These are phyloP conservation scores for Martiniozyma abietophila DNA, from an alignment of 805 yeast species.

Conservation along the genomic window DNA sequence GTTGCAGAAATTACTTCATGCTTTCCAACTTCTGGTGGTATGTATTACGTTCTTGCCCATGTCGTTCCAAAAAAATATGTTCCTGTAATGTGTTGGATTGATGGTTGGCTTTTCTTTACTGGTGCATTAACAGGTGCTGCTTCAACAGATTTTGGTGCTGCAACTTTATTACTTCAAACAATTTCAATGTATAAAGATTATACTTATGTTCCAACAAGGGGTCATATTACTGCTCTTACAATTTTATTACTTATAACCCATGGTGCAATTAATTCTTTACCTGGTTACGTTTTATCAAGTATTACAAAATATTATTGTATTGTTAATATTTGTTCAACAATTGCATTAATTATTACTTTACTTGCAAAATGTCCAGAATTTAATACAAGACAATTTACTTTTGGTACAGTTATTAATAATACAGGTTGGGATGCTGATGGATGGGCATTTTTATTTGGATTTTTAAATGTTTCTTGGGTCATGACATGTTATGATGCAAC, in stretches of 20 bases:
- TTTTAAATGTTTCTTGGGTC: conserved; percentile 51
- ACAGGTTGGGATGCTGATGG: conserved; percentile 46
- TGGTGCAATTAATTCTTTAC: conserved; percentile 41
- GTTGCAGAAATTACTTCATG: conserved; percentile 42
- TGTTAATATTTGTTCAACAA: conserved; percentile 37
- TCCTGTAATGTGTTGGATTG: conserved; percentile 45
- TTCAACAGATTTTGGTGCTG: conserved; percentile 45
- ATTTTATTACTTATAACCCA: conserved; percentile 42
- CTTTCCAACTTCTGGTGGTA: conserved; percentile 47
- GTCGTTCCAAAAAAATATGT: conserved; percentile 40
- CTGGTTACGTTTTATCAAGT: conserved; percentile 40
- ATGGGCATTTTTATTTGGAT: conserved; percentile 49
- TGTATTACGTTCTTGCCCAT: conserved; percentile 38
- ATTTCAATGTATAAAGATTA: conserved; percentile 31
- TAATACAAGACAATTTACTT: conserved; percentile 37
- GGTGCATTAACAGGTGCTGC: conserved; percentile 44
- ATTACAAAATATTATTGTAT: conserved; percentile 44
- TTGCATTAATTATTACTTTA: conserved; percentile 44
- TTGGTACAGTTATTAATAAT: conserved; percentile 35
- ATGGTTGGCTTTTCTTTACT: conserved; percentile 42
- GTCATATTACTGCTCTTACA: conserved; percentile 40
- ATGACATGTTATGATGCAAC: conserved; percentile 50
- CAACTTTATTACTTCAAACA: conserved; percentile 37
- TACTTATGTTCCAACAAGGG: conserved; percentile 33
- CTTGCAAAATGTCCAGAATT: conserved; percentile 43